Evolutionary conservation across 306 rosid genomes (phyloP).

Genomic region (Glycine tomentella): DNA sequence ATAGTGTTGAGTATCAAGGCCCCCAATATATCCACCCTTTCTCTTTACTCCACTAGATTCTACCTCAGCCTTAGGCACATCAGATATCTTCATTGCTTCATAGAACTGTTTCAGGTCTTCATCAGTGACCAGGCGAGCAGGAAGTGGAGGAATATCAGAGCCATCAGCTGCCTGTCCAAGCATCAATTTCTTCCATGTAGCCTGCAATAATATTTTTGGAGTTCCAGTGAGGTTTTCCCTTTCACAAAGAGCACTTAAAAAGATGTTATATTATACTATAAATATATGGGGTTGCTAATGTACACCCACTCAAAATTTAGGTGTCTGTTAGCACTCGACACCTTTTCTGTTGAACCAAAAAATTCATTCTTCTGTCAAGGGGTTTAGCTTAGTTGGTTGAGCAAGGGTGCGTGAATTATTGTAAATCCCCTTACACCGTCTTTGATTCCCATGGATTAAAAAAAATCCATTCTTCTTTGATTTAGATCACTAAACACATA

Average conservation of each 20-base stretch:
- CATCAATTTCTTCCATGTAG: conserved; percentile 75
- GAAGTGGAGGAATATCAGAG: conserved; percentile 59
- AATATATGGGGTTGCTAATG: no score
- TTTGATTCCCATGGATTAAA: no score
- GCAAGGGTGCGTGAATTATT: no score
- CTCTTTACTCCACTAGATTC: conserved; percentile 76
- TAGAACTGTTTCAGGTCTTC: conserved; percentile 84
- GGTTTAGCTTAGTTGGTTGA: no score
- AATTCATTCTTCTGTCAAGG: no score
- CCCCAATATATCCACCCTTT: conserved; percentile 72
- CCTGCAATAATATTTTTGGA: conserved; percentile 59
- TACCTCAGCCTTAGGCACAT: conserved; percentile 69
- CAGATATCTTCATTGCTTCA: conserved; percentile 89
- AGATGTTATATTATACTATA: background rate
- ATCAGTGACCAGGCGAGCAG: conserved; percentile 93
- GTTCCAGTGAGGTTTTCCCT: conserved; percentile 18
- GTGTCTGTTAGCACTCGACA: no score
- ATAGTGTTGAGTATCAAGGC: conserved; percentile 86
- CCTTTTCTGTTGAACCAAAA: no score
- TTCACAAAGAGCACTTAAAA: conserved; percentile 28
- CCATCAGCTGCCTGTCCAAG: conserved; percentile 57
- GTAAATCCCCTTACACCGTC: no score
- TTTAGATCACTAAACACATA: no score
- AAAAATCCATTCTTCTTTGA: no score
- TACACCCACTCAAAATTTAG: no score